Conservation (phyloP, 169 alveolate species). For the Plasmodium malariae region DNA sequence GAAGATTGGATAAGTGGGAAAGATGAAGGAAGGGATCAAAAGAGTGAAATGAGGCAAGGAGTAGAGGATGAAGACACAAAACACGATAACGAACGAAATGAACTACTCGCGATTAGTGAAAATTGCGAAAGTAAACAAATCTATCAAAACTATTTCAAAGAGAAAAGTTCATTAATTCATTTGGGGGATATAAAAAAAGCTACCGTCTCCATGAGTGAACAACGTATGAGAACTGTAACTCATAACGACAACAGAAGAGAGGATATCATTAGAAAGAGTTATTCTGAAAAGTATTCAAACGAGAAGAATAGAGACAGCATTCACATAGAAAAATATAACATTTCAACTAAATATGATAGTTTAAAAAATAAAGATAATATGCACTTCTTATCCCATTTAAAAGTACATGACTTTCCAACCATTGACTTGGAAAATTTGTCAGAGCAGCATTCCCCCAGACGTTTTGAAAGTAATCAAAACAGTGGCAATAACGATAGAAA, state of each 20-base stretch:
- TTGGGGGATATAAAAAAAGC: neutral
- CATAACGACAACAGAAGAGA: neutral
- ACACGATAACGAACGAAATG: too few species aligned
- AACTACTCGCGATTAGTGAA: too few species aligned
- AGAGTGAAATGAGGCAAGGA: neutral
- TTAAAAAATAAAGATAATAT: neutral
- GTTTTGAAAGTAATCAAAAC: neutral
- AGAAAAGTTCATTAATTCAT: slow-evolving; percentile 1
- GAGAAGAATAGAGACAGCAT: neutral
- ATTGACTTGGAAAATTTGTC: neutral
- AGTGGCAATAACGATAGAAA: neutral
- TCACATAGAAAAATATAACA: neutral
- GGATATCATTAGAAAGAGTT: neutral
- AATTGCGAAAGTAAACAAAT: neutral
- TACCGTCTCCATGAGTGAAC: neutral
- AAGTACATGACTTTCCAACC: neutral
- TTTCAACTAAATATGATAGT: neutral
- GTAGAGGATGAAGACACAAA: too few species aligned
- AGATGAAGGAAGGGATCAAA: too few species aligned
- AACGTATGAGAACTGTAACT: neutral
- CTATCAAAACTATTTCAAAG: neutral
- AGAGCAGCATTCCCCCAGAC: neutral
- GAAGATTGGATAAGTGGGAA: too few species aligned
- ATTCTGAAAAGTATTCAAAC: neutral
- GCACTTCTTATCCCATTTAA: neutral